Base-by-base conservation (phyloP, 371 early-diverging fungal species). In the Circinella umbellata region DNA sequence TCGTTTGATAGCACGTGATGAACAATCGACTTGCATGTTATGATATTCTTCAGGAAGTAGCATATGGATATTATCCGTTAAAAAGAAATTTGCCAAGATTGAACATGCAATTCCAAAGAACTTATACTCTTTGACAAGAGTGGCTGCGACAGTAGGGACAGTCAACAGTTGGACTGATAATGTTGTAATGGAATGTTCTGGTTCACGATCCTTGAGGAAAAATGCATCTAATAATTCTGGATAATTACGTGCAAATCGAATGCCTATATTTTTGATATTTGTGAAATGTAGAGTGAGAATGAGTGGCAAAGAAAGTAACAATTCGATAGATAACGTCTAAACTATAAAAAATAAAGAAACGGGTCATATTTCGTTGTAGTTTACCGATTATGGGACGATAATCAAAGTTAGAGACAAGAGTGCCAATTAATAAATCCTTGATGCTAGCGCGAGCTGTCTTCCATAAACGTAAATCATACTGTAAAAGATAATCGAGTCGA, bases 111-210 rank as follows among this genome's bases (percentile, higher is more conserved):
- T 88, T 57, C 86, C 86, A 76, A 94, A 80, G 68, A 95, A 91
- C 46, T 87, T 86, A 73, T 94, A 94, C 34, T 94, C 87, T 61
- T 88, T 84, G 14, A 93, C 92, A 42, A 98, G 80, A 73, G 93
- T 80, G 3, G 89, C 85, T 3, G 97, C 93, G 18, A 98, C 89
- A 4, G 94, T 94, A 1, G 97, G 97, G 0, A 94, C 95, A 2
- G 99, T 97, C 75, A 97, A 93, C 13, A 98, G 78, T 78, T 98
- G 99, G 27, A 98, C 96, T 0, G 96, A 93, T 42, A 97, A 87
- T 15, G 91, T 87, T 57, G 57, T 91, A 63, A 97, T 87, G 3
- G 95, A 94, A 55, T 93, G 89, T 72, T 96, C 95, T 8, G 92
- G 92, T 61, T 94, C 97, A 48, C 95, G 91, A 76, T 97, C 96